Base-by-base conservation (phyloP, 2,329 filamentous ascomycete species). In the Didymella pinodella region DNA sequence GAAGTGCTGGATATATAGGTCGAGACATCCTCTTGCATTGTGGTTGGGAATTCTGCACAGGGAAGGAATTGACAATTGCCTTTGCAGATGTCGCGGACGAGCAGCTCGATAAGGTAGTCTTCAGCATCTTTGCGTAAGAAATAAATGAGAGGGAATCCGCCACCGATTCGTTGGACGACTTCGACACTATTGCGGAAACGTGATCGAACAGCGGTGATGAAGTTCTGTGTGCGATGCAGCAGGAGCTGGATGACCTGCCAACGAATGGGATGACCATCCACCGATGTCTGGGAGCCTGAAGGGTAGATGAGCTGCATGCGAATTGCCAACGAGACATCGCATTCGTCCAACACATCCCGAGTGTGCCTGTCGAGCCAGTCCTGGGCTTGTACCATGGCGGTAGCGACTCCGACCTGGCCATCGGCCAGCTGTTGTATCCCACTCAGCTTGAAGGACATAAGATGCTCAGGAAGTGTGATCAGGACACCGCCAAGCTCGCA, bases 291-390 rank as follows among this genome's bases (percentile, higher is more conserved):
- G 0, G 65, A 65, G 8, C 80, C 80, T 12, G 79, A 79, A 0
- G 80, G 79, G 49, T 81, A 82, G 18, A 81, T 77, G 0, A 82
- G 68, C 64, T 80, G 78, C 16, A 79, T 80, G 2, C 70, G 65
- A 1, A 78, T 75, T 1, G 76, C 75, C 34, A 81, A 70, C n/a
- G 77, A 78, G 26, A 80, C 74, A 49, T 82, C 80, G 36, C 73
- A 88, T 65, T 91, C 88, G 61, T 91, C 88, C 0, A 91, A 73
- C 0, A 91, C 78, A 65, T 91, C 88, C 0, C 88, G 81, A 2
- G 81, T 84, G 1, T 77, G 66, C 0, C 59, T 57, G 2, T 83
- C 76, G 6, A 90, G 68, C 77, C 83, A 85, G 0, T 70, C 57
- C 28, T 89, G 84, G 0, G 80, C 78, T 0, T 73, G 69, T 2